Percentiles rank a stretch among this genome's conserved stretches.
Conservation (phyloP, 345 rosid species). For the Garcia nutans region DNA sequence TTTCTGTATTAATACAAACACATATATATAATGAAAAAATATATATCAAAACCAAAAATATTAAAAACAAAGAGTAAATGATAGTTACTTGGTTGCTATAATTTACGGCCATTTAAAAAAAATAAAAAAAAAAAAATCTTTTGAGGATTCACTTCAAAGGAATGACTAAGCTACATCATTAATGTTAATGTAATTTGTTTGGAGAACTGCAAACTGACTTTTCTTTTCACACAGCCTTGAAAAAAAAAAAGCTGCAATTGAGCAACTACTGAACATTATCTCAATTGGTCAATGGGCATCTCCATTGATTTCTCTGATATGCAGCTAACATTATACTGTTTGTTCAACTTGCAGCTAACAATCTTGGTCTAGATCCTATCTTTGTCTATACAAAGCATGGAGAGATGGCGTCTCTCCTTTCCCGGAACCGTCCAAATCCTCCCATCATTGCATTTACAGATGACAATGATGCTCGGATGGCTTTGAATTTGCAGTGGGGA, state of each 20-base stretch:
- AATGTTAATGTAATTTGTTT: too few species aligned
- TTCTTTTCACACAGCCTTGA: neutral
- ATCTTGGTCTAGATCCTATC: constrained; percentile 60
- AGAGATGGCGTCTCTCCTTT: constrained; percentile 65
- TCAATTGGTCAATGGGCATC: neutral
- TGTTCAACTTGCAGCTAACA: constrained; percentile 46
- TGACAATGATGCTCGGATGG: constrained; percentile 44
- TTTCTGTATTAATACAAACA: too few species aligned
- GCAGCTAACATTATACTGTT: neutral
- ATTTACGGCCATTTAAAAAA: too few species aligned
- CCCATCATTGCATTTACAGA: constrained; percentile 68
- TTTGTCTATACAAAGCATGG: constrained; percentile 70
- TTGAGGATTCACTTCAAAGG: neutral
- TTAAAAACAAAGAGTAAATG: too few species aligned
- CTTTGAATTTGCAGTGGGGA: constrained; percentile 74
- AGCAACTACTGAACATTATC: neutral
- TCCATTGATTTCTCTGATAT: neutral
- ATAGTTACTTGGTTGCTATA: too few species aligned
- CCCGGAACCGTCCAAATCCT: constrained; percentile 69
- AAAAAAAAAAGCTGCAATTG: neutral
- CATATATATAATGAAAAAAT: too few species aligned
- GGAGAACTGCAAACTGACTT: neutral
- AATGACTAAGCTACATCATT: neutral
- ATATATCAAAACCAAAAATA: too few species aligned
- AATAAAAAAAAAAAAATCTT: too few species aligned